phyloP scores from a whole-genome alignment of 116 monocot genomes.

The Dioscorea cayenensis region DNA sequence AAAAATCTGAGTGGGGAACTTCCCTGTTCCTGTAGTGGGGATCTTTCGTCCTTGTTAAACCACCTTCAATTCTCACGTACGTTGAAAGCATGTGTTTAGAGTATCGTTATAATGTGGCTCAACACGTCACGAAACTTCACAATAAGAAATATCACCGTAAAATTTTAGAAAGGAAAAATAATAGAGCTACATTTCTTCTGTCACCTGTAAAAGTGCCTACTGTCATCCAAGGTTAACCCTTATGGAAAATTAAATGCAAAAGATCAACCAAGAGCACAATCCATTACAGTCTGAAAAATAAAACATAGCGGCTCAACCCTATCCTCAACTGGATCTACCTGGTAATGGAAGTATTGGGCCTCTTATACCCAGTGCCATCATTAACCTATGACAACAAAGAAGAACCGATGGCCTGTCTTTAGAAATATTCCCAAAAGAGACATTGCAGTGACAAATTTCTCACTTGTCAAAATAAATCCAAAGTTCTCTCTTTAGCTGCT shows the following conservation, averaged over 20 bases:
- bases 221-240: slow-evolving; percentile 91
- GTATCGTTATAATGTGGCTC: background rate
- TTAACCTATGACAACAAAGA: slow-evolving; percentile 38
- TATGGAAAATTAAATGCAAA: slow-evolving; percentile 12
- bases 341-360: slow-evolving; percentile 75
- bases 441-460: background rate
- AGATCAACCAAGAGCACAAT: background rate
- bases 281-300: background rate
- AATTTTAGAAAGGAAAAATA: background rate
- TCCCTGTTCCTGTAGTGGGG: slow-evolving; percentile 47
- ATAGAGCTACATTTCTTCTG: slow-evolving; percentile 57
- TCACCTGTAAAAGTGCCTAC: slow-evolving; percentile 73
- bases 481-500: slow-evolving; percentile 72
- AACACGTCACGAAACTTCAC: slow-evolving; percentile 1
- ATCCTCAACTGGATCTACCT: slow-evolving; percentile 73
- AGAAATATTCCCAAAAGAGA: background rate
- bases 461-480: slow-evolving; percentile 84
- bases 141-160: too few relatives aligned
- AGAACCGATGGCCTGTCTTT: background rate
- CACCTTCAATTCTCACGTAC: slow-evolving; percentile 71
- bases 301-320: slow-evolving; percentile 50
- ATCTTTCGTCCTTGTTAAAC: slow-evolving; percentile 40
- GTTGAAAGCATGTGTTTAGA: slow-evolving; percentile 33
- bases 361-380: slow-evolving; percentile 45
- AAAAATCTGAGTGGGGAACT: slow-evolving; percentile 80